Evolutionary conservation across 2,329 filamentous ascomycete genomes (phyloP), one percentile per base, ranked within the genome.

Genomic region (Hypoxylon sp.): DNA sequence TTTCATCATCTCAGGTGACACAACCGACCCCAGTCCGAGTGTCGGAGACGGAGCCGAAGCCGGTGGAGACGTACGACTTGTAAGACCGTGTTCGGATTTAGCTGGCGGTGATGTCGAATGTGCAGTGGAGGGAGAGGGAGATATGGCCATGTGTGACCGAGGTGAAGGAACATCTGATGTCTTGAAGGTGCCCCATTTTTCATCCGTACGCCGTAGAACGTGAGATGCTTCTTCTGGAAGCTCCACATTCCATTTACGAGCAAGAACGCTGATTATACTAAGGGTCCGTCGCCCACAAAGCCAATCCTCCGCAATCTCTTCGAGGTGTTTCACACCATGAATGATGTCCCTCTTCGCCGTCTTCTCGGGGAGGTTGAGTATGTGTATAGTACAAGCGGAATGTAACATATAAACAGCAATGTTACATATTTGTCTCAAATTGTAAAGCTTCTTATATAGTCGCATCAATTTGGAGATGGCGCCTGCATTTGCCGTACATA

Each of bases 301-400:
- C 96, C 96, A 99, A 74, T 94, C 92, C 78, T 98, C 94, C 0
- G 94, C 94, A 74, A 99, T 98, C 76, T 98, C 95, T 79, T 98
- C 95, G 1, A 98, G 87, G 70, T 97, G 93, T 75, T 93, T 95
- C 47, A 97, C 87, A 0, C 95, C 94, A 74, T 98, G 94, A 3
- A 93, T 91, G 46, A 99, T 93, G 79, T 98, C 95, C 73, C 95
- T 86, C 75, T 90, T 91, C 3, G 96, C 94, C 31, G 93, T 96
- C 81, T 96, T 97, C 73, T 98, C 94, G 0, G 94, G 94, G 1
- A 98, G 84, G 72, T 98, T 98, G 37, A 99, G 88, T 19, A 99
- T 83, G 75, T 98, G 96, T 42, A 98, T 97, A 0, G 94, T 98
- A 78, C 94, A 97, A 31, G 96, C 94, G 3, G 94, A 96, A 79